phyloP scores from a whole-genome alignment of 306 rosid species.

The Coriaria nepalensis region DNA sequence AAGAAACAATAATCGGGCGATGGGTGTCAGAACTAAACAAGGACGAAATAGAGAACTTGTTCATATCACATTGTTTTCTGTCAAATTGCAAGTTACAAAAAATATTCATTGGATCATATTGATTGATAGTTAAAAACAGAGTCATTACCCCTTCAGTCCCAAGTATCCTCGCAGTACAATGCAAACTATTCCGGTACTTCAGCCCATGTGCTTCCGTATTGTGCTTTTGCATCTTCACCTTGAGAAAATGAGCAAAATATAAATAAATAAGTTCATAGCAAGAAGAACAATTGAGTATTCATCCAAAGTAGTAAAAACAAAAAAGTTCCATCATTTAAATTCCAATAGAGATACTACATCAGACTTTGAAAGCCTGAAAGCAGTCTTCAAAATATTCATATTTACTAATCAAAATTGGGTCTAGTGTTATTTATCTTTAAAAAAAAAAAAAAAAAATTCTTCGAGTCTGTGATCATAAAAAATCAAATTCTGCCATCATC shows the following conservation, averaged over 20 bases:
- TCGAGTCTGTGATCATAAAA: too few species aligned
- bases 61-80: background rate
- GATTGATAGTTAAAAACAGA: background rate
- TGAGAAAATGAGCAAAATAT: conserved; percentile 5
- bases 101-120: background rate
- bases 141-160: conserved; percentile 80
- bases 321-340: too few species aligned
- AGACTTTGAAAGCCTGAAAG: too few species aligned
- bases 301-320: too few species aligned
- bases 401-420: too few species aligned
- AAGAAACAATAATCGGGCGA: too few species aligned
- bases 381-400: too few species aligned
- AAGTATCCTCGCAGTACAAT: conserved; percentile 77
- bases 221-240: conserved; percentile 93
- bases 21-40: too few species aligned
- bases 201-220: conserved; percentile 57
- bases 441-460: too few species aligned
- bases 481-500: too few species aligned
- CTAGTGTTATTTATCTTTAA: too few species aligned
- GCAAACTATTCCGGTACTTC: conserved; percentile 55
- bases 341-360: too few species aligned
- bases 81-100: background rate
- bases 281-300: background rate
- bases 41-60: background rate
- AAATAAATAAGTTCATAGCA: conserved; percentile 2